Evolutionary conservation across 1,284 basidiomycete genomes (phyloP), one percentile per base, ranked within the genome.

Genomic region (Cryptococcus jaspeensis): DNA sequence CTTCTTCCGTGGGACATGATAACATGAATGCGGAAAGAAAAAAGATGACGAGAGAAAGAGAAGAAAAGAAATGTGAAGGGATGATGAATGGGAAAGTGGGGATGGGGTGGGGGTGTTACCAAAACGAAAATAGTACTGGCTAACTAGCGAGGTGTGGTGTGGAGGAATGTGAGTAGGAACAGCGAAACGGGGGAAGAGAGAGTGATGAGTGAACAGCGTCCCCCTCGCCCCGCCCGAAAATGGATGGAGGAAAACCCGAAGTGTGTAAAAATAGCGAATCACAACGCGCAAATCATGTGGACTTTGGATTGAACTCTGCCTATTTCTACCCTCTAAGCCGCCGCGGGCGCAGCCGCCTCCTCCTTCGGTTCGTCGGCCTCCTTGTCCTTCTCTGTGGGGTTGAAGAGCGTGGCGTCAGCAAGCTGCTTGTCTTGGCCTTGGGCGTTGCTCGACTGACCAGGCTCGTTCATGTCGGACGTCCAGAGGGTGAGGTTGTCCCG

Each of bases 401-500:
- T 32, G 5, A 32, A 32, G 28, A 32, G 28, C 28, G 4, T 9
- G 28, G 90, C 93, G 78, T 32, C 28, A 32, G 28, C 28, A 32
- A 4, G 28, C 5, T 4, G 4, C 28, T 32, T 32, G 28, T 32
- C 9, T 32, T 5, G 5, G 4, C 28, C 9, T 4, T 32, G 28
- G 28, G 28, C 9, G 28, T 5, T n/a, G n/a, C n/a, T 45, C 20
- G n/a, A 62, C 64, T 61, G 36, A 65, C 70, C 67, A 61, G 63
- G 65, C 60, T 74, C 74, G 61, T 73, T 70, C 93, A 96, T 96
- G 80, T 97, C 93, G 59, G 90, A 94, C 61, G 94, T 96, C 93
- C 93, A 98, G 74, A 95, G 85, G 50, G 94, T 98, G 55, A 99
- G 83, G 87, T 99, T 98, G 82, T 99, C 95, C 75, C 96, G 87